Evolutionary conservation across 805 yeast genomes (phyloP), one percentile per base, ranked within the genome.

Genomic region (Wickerhamiella shivajii): DNA sequence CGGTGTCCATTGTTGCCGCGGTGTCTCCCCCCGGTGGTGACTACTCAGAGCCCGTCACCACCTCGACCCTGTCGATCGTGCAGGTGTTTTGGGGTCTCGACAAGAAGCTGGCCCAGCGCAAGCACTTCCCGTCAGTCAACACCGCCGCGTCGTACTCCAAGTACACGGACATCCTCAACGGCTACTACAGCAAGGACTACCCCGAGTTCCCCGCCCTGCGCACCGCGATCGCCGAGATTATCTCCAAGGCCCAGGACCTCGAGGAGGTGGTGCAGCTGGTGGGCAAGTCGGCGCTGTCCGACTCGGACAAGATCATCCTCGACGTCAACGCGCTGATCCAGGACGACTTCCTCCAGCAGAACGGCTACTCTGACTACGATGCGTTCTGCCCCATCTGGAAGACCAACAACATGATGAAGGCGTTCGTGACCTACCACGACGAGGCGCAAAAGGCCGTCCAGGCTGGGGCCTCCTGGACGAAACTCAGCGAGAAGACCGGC

Each of bases 1-100:
- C 98, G 19, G 99, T 90, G 43, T 90, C 98, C n/a, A 90, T 90
- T 60, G 90, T 90, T 52, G 99, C 98, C 40, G 99, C 99, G 47
- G 99, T 90, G 25, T 90, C 97, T 4, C 99, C 99, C 47, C 97
- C 98, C 37, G 99, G 99, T 74, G 99, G 99, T 76, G 99, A 90
- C 68, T 87, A 90, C 76, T 87, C 97, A 17, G 99, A 90, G 65
- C 99, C 99, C 28, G 99, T 90, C 48, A 90, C 99, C 18, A 87
- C 97, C 14, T 74, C 98, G 6, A 90, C 99, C 22, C 72, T 90
- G 53, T 97, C 96, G 78, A 90, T 90, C 49, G 90, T 98, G n/a
- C 99, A 90, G 67, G 99, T 90, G 34, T 90, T 90, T 67, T 90
- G 99, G 99, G 99, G 99, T 64, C 71, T 90, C 61, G 99, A 90